A percentile compares a stretch with the other conserved stretches of the same genome.
Conservation (phyloP, 139 green algal genomes). For the Chlamydomonas urium region DNA sequence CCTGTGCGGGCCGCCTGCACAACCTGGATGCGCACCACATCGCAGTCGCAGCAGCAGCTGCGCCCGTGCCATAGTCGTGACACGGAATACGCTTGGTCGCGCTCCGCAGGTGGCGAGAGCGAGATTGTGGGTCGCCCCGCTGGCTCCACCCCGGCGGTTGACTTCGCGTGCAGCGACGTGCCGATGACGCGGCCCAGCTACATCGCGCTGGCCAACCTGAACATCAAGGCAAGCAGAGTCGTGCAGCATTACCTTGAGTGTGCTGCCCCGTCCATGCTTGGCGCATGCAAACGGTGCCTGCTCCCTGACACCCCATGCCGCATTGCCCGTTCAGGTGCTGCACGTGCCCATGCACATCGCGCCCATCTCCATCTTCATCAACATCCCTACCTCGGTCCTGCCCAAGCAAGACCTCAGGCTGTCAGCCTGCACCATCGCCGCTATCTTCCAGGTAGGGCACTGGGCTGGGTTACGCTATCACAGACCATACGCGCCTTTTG, state of each 20-base stretch:
- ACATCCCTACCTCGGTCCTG: constrained; percentile 12
- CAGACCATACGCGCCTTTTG: too few relatives aligned
- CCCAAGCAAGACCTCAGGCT: constrained; percentile 13
- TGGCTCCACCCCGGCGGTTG: neutral
- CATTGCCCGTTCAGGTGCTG: too few relatives aligned
- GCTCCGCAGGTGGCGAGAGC: constrained; percentile 9
- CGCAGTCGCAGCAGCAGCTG: neutral
- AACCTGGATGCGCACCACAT: too few relatives aligned
- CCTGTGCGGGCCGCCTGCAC: too few relatives aligned
- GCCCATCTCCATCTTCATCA: constrained; percentile 38
- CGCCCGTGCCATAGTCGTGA: neutral
- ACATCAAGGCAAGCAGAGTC: too few relatives aligned
- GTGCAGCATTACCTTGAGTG: too few relatives aligned
- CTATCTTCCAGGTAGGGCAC: constrained; percentile 25
- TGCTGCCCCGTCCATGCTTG: too few relatives aligned
- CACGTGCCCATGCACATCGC: constrained; percentile 26
- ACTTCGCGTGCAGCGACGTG: constrained; percentile 29
- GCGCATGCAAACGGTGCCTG: too few relatives aligned
- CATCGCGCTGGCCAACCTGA: neutral
- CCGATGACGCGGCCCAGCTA: constrained; percentile 18
- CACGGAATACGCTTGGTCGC: neutral
- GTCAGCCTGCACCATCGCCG: constrained; percentile 24
- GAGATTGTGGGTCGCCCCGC: constrained; percentile 12
- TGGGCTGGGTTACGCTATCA: too few relatives aligned
- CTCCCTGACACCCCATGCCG: too few relatives aligned